Conservation (phyloP, 2,329 filamentous ascomycete genomes). For the Calonectria pauciramosa region DNA sequence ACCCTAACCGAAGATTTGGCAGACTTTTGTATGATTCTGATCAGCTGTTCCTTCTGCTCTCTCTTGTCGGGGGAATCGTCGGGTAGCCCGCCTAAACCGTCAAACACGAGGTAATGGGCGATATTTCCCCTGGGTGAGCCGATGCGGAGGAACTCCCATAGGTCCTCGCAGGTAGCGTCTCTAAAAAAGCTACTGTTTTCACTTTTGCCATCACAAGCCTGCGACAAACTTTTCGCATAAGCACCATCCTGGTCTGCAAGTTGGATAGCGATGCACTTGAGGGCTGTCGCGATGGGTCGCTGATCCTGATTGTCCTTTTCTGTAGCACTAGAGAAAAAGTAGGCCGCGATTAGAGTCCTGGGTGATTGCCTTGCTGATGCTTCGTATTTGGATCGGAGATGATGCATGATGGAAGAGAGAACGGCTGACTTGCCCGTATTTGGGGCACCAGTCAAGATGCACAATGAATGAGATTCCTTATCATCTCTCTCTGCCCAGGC, state of each 20-base stretch:
- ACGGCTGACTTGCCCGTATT: neutral
- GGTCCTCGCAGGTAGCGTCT: neutral
- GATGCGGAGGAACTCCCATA: neutral
- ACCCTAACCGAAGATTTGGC: neutral
- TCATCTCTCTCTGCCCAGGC: neutral
- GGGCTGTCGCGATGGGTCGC: neutral
- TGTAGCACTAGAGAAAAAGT: neutral
- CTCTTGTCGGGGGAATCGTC: neutral
- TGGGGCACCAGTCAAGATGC: neutral
- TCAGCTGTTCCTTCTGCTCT: neutral
- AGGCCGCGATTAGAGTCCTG: neutral
- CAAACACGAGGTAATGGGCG: neutral
- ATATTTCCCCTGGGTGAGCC: neutral
- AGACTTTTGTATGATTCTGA: neutral
- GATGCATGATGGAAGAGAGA: neutral
- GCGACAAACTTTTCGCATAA: neutral
- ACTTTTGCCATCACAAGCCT: neutral
- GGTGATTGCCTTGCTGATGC: neutral
- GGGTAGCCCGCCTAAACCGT: neutral
- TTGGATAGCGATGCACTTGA: neutral
- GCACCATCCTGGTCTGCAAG: neutral
- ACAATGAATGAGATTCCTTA: neutral
- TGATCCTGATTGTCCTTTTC: conserved; percentile 1
- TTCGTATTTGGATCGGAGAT: neutral
- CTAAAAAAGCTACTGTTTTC: neutral